Evolutionary conservation across 495 filamentous ascomycete species (phyloP), one percentile per base, ranked within the genome.

Genomic region (Antarctomyces pellizariae): DNA sequence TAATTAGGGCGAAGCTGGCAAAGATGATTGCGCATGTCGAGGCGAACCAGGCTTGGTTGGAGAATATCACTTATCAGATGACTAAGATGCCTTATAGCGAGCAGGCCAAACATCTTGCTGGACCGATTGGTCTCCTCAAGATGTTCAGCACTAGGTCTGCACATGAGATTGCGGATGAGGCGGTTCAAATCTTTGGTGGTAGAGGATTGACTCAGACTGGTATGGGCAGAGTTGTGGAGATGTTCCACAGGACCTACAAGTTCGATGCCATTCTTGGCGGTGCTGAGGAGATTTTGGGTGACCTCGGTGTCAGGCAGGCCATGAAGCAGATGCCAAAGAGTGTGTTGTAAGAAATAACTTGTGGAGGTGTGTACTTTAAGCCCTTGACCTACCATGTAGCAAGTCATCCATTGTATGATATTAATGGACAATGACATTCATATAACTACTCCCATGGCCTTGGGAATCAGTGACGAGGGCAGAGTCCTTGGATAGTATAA

Each of bases 261-360:
- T 86, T 86, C 39, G 78, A 90, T 48, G 67, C 79, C 8, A 83
- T 90, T 34, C 48, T 90, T 3, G 78, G 79, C 26, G 77, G 77
- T 2, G 70, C 76, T 7, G 78, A 90, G 49, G 78, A 86, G 52
- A 68, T 86, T 29, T 45, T 90, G 28, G 75, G 65, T 3, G 78
- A 90, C 47, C 44, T 86, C 29, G 78, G 76, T 10, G 76, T 86
- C 1, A 55, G 75, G 30, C 76, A 84, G 52, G 79, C 77, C 6
- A 60, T 82, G 53, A 76, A 69, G 52, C 59, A 60, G 29, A 77
- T 86, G 56, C 76, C 78, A 18, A 83, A 83, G 52, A 63, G 73
- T 12, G 76, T 80, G 59, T 46, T 89, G 41, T 84, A 63, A 28
- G 7, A 19, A 1, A 10, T n/a, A n/a, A n/a, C n/a, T n/a, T n/a